Evolutionary conservation across 2,329 filamentous ascomycete genomes (phyloP), one percentile per base, ranked within the genome.

Genomic region (Colletotrichum cereale): DNA sequence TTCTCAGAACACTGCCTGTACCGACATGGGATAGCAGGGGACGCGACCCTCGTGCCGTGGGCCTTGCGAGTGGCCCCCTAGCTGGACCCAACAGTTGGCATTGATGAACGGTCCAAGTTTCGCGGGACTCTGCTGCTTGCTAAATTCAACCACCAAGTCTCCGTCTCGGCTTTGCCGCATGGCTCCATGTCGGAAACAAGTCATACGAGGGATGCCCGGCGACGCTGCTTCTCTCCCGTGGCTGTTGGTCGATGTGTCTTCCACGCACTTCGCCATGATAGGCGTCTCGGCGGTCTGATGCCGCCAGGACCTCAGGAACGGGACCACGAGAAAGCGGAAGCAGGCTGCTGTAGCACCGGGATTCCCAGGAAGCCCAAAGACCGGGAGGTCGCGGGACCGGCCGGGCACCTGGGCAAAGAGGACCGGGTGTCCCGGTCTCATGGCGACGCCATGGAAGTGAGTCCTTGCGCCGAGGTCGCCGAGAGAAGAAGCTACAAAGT

Each of bases 71-170:
- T 38, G 14, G 6, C 26, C 60, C 11, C n/a, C 44, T 5, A 58
- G 12, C n/a, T 38, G 63, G 6, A 66, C 36, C 63, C 42, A 60
- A 24, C 63, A 60, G 29, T 66, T 60, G n/a, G 55, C 63, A 34
- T 11, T 24, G 21, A 42, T 38, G 53, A 50, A 60, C 3, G 53
- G 42, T 3, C 44, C 60, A 12, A 55, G 47, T 31, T 64, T 64
- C 29, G 62, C 62, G 21, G 62, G 62, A 31, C 48, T 63, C 26
- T 55, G 48, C 48, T 64, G 36, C 48, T 55, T 55, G 50, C 48
- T 55, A 11, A 64, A 12, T 16, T 44, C 48, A 18, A 56, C 60
- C 10, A 24, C 8, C n/a, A 64, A 4, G 12, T 34, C 48, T 26
- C 44, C 60, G 16, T 52, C 34, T 14, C 34, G 21, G 18, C 5